A percentile compares a stretch with the other conserved stretches of the same genome.
phyloP scores from a whole-genome alignment of 345 rosid genomes.

The Hibiscus syriacus region DNA sequence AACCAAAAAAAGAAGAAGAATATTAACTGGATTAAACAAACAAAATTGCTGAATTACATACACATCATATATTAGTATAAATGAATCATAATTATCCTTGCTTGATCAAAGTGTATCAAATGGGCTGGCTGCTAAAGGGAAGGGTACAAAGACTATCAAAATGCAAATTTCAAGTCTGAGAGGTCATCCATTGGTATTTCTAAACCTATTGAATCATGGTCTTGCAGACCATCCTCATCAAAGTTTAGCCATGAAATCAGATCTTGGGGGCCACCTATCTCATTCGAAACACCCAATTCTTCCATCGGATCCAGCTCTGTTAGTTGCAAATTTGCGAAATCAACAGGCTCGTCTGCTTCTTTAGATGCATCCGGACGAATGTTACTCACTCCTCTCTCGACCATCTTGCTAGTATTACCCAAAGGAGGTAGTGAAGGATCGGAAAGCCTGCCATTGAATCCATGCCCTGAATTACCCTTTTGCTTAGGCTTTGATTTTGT shows the following conservation, averaged over 20 bases:
- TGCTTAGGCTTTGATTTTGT: slow-evolving; percentile 58
- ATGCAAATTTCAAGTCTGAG: slow-evolving; percentile 32
- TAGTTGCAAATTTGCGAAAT: slow-evolving; percentile 40
- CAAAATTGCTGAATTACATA: slow-evolving; percentile 3
- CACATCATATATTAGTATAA: not conserved
- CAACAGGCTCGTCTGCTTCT: slow-evolving; percentile 42
- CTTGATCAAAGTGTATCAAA: not conserved
- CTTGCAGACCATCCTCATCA: slow-evolving; percentile 66
- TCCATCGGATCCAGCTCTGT: slow-evolving; percentile 48
- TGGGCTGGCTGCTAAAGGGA: not conserved
- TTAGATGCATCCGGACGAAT: slow-evolving; percentile 15
- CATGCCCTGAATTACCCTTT: slow-evolving; percentile 35
- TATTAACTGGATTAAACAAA: not conserved
- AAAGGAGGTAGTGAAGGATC: slow-evolving; percentile 12
- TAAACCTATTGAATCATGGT: slow-evolving; percentile 63
- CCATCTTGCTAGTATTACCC: slow-evolving; percentile 12
- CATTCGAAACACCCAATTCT: slow-evolving; percentile 28
- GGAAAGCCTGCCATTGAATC: slow-evolving; percentile 13
- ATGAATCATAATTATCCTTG: slow-evolving; percentile 9
- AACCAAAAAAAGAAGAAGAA: too few species aligned
- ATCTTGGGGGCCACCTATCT: slow-evolving; percentile 45
- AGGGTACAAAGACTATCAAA: not conserved
- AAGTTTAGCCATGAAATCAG: slow-evolving; percentile 52
- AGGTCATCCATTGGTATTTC: slow-evolving; percentile 95
- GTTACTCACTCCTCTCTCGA: slow-evolving; percentile 3